Evolutionary conservation across 805 yeast genomes (phyloP).

Genomic region (Starmera pachycereana): DNA sequence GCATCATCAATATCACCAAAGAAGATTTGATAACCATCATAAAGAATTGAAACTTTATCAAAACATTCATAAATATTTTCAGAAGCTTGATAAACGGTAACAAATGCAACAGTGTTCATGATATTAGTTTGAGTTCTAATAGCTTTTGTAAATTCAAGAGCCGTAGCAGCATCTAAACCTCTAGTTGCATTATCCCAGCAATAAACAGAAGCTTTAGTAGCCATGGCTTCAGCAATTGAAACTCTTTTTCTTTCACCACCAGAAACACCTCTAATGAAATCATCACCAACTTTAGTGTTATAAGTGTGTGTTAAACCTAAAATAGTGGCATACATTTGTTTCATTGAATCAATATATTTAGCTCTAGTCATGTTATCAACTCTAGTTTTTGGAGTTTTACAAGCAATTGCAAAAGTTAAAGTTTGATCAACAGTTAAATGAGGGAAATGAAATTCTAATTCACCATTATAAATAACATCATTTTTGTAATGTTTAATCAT

Average conservation of each 20-base stretch:
- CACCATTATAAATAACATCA: slow-evolving; percentile 49
- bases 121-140: slow-evolving; percentile 52
- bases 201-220: slow-evolving; percentile 51
- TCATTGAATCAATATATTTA: slow-evolving; percentile 36
- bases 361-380: slow-evolving; percentile 34
- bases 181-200: slow-evolving; percentile 82
- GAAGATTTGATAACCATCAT: slow-evolving; percentile 51
- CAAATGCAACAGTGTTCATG: slow-evolving; percentile 43
- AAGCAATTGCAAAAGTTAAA: slow-evolving; percentile 55
- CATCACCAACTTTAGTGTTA: slow-evolving; percentile 52
- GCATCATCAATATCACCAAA: slow-evolving; percentile 52
- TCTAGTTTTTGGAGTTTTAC: slow-evolving; percentile 53
- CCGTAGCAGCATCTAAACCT: slow-evolving; percentile 80
- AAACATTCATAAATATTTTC: slow-evolving; percentile 55
- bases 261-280: slow-evolving; percentile 60
- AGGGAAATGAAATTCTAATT: slow-evolving; percentile 67
- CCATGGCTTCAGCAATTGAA: slow-evolving; percentile 68
- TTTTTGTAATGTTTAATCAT: slow-evolving; percentile 49
- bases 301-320: slow-evolving; percentile 54
- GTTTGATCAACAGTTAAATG: slow-evolving; percentile 69
- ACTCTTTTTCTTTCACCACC: slow-evolving; percentile 87
- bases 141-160: slow-evolving; percentile 61
- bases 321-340: slow-evolving; percentile 39
- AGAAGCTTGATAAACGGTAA: slow-evolving; percentile 63
- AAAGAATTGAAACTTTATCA: slow-evolving; percentile 51